Percentiles rank a stretch among this genome's conserved stretches.
These are phyloP conservation scores for Colletotrichum caudatum DNA, from an alignment of 2,329 filamentous ascomycete genomes.

Conservation along the genomic window DNA sequence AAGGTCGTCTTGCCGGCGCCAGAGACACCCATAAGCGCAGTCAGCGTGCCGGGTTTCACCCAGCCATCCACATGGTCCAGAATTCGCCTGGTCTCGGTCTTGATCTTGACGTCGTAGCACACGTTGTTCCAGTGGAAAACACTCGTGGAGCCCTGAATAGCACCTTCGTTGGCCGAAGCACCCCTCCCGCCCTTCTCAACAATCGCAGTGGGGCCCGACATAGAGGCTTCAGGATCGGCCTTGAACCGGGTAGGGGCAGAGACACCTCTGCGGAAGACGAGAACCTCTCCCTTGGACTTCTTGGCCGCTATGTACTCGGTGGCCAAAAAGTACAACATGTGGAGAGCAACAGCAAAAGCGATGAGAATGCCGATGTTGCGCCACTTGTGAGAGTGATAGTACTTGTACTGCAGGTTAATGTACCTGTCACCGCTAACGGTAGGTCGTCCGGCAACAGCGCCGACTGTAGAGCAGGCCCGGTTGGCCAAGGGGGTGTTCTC, in stretches of 20 bases:
- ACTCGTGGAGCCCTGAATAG: conserved; percentile 62
- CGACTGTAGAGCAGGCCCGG: conserved; percentile 58
- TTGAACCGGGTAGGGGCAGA: conserved; percentile 28
- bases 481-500: conserved; percentile 42
- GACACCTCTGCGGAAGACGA: conserved; percentile 67
- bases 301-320: conserved; percentile 60
- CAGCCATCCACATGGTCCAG: conserved; percentile 77
- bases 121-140: conserved; percentile 77
- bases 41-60: conserved; percentile 77
- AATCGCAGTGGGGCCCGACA: conserved; percentile 35
- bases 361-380: conserved; percentile 69
- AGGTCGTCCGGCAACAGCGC: conserved; percentile 56
- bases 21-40: conserved; percentile 66
- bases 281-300: conserved; percentile 71
- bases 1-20: conserved; percentile 63
- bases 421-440: conserved; percentile 60
- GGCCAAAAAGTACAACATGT: conserved; percentile 60
- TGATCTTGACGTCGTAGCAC: conserved; percentile 76
- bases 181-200: conserved; percentile 36
- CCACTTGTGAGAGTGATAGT: conserved; percentile 61
- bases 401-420: conserved; percentile 58
- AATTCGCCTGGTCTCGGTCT: conserved; percentile 71
- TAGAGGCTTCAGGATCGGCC: conserved; percentile 34
- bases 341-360: conserved; percentile 62
- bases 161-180: conserved; percentile 20